These are phyloP conservation scores for cucumber (Cucumis sativus) DNA, from an alignment of 306 rosid species.

Conservation along the genomic window Cucumber_9930_V3 NC_026657.2:36518501-36519000, in stretches of 20 bases:
- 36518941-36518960: constrained; percentile 55
- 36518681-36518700: constrained; percentile 51
- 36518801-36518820: constrained; percentile 2
- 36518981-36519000: constrained; percentile 15
- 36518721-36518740: constrained; percentile 33
- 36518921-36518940: constrained; percentile 59
- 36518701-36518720: constrained; percentile 49
- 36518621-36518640: constrained; percentile 54
- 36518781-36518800: constrained; percentile 38
- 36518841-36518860: constrained; percentile 5
- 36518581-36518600: constrained; percentile 87
- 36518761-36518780: constrained; percentile 40
- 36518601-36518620: constrained; percentile 48
- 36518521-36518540: constrained; percentile 85
- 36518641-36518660: constrained; percentile 68
- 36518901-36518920: constrained; percentile 11
- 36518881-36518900: background rate
- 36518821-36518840: background rate
- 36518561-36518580: constrained; percentile 35
- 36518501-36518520: constrained; percentile 33
- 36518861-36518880: background rate
- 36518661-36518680: constrained; percentile 73
- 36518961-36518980: constrained; percentile 24
- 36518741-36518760: constrained; percentile 32
- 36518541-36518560: constrained; percentile 73